Evolutionary conservation across 2,329 filamentous ascomycete species (phyloP).

Genomic region (Mycocentrospora acerina): DNA sequence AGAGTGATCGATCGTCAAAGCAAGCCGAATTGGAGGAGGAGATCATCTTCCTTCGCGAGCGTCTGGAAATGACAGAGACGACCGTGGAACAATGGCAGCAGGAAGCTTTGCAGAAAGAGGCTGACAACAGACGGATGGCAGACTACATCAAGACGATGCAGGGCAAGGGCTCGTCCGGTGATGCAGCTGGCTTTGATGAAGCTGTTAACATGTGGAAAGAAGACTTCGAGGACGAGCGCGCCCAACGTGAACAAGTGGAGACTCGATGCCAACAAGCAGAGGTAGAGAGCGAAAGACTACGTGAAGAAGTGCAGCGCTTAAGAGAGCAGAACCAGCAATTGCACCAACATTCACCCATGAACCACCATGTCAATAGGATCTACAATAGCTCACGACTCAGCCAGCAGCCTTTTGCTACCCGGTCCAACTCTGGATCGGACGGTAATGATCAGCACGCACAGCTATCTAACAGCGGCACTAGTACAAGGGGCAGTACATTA

Average conservation of each 20-base stretch:
- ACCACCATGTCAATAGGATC: conserved; percentile 38
- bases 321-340: conserved; percentile 46
- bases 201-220: conserved; percentile 85
- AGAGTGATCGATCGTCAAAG: conserved; percentile 56
- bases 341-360: conserved; percentile 37
- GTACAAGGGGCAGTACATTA: conserved; percentile 57
- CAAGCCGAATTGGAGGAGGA: conserved; percentile 78
- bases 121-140: conserved; percentile 81
- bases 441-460: conserved; percentile 34
- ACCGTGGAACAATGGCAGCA: conserved; percentile 80
- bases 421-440: conserved; percentile 45
- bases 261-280: conserved; percentile 85
- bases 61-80: conserved; percentile 78
- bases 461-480: conserved; percentile 44
- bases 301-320: conserved; percentile 79
- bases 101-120: conserved; percentile 76
- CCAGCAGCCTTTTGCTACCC: conserved; percentile 39
- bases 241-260: conserved; percentile 83
- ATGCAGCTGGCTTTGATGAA: conserved; percentile 42
- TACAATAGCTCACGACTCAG: conserved; percentile 44
- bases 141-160: conserved; percentile 73
- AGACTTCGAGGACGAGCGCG: conserved; percentile 86
- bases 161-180: conserved; percentile 43
- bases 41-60: conserved; percentile 78
- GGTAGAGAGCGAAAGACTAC: conserved; percentile 79